phyloP scores from a whole-genome alignment of 2,329 filamentous ascomycete genomes.

The Ceratocystis harringtonii region DNA sequence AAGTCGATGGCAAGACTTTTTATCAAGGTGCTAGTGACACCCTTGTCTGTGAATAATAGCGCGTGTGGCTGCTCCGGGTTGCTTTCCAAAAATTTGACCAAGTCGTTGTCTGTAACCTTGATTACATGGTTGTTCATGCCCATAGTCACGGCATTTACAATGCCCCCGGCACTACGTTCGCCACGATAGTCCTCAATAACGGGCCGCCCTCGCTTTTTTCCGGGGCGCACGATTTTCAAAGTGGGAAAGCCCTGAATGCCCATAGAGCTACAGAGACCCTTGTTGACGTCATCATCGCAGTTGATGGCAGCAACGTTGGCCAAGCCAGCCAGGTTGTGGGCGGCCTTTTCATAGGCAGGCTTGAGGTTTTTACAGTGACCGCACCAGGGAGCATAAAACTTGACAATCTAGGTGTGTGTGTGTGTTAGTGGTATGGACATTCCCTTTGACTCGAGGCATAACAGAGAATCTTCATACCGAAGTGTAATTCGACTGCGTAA shows the following conservation, averaged over 20 bases:
- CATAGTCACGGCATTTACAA: constrained; percentile 69
- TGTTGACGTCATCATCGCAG: constrained; percentile 89
- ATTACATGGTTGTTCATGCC: constrained; percentile 89
- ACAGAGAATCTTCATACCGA: constrained; percentile 44
- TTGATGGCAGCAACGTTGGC: constrained; percentile 91
- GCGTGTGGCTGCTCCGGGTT: constrained; percentile 61
- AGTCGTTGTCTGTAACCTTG: constrained; percentile 60
- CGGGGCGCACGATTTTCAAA: constrained; percentile 78
- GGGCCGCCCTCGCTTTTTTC: constrained; percentile 61
- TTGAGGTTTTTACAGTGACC: constrained; percentile 94
- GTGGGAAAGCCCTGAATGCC: constrained; percentile 91
- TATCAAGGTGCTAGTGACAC: constrained; percentile 66
- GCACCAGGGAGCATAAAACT: constrained; percentile 97
- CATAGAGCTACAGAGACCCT: constrained; percentile 68
- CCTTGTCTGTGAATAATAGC: constrained; percentile 87
- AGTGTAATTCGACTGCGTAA: constrained; percentile 80
- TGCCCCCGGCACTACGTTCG: constrained; percentile 64
- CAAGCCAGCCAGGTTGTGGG: constrained; percentile 74
- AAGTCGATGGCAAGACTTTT: constrained; percentile 85
- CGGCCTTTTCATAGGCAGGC: constrained; percentile 87
- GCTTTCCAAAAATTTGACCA: constrained; percentile 59
- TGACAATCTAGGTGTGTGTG: constrained; percentile 36
- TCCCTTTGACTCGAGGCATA: too few relatives aligned
- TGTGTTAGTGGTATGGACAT: constrained; percentile 5
- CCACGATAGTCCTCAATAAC: constrained; percentile 85